These are phyloP conservation scores for Termitomyces heimii DNA, from an alignment of 768 basidiomycete species.

Conservation along the genomic window DNA sequence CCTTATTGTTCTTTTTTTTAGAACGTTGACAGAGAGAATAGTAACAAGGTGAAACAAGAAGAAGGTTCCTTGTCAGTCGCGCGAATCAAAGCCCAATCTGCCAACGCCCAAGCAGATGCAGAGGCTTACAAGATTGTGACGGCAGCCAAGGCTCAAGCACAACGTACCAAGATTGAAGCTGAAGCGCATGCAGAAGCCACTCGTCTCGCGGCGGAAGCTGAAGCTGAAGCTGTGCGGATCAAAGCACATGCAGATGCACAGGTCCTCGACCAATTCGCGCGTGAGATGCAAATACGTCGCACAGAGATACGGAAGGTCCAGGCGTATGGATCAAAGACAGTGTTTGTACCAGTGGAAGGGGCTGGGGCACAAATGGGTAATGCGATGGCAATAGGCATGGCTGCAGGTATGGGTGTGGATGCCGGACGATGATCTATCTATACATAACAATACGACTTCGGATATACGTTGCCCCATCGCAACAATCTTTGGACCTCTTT, in stretches of 20 bases:
- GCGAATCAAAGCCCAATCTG: slow-evolving; percentile 65
- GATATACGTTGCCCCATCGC: neutral
- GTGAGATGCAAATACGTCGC: slow-evolving; percentile 70
- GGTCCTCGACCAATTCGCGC: slow-evolving; percentile 61
- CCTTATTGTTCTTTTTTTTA: slow-evolving; percentile 17
- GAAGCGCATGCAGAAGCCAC: slow-evolving; percentile 76
- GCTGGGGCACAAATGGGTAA: slow-evolving; percentile 52
- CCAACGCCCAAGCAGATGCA: slow-evolving; percentile 63
- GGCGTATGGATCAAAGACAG: slow-evolving; percentile 63
- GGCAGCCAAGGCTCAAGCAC: slow-evolving; percentile 67
- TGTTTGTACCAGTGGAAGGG: slow-evolving; percentile 66
- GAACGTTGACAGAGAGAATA: slow-evolving; percentile 86
- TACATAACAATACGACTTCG: neutral
- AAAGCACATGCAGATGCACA: slow-evolving; percentile 58
- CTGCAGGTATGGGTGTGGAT: slow-evolving; percentile 53
- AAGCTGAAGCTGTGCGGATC: slow-evolving; percentile 60
- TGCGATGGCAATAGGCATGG: slow-evolving; percentile 66
- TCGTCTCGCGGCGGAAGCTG: slow-evolving; percentile 68
- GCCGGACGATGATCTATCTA: slow-evolving; percentile 11
- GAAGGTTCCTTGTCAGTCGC: slow-evolving; percentile 75
- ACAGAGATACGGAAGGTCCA: slow-evolving; percentile 56
- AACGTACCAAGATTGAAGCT: slow-evolving; percentile 67
- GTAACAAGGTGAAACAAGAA: slow-evolving; percentile 83
- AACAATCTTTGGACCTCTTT: neutral
- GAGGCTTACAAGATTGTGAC: slow-evolving; percentile 72